phyloP scores from a whole-genome alignment of 257 asterid species.

The Vinca minor region DNA sequence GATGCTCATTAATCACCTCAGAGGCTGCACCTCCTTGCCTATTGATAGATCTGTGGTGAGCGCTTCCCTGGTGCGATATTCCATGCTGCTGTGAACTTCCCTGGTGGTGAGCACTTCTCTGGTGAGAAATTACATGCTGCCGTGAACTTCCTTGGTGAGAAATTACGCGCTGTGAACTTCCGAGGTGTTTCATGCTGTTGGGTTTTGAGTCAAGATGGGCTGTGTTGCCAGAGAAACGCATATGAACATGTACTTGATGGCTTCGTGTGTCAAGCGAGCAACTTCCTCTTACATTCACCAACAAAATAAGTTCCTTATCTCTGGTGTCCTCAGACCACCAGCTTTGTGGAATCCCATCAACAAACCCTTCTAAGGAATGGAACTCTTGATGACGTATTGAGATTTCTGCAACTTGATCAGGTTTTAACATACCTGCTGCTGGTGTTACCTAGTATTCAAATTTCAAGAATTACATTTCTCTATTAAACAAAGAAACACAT shows the following conservation, averaged over 20 bases:
- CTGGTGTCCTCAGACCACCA: slow-evolving; percentile 80
- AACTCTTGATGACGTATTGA: slow-evolving; percentile 55
- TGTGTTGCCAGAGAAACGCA: slow-evolving; percentile 27
- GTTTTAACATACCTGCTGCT: slow-evolving; percentile 53
- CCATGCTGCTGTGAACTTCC: neutral
- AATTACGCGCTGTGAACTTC: neutral
- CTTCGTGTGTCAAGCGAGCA: slow-evolving; percentile 38
- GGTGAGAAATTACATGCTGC: too few relatives aligned
- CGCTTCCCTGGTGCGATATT: too few relatives aligned
- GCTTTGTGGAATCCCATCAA: slow-evolving; percentile 59
- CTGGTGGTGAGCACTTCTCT: neutral
- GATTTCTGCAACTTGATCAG: slow-evolving; percentile 50
- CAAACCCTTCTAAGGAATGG: slow-evolving; percentile 47
- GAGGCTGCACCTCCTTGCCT: slow-evolving; percentile 15
- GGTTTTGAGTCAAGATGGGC: slow-evolving; percentile 27
- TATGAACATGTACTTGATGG: slow-evolving; percentile 42
- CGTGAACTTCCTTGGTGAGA: neutral
- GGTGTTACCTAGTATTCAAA: slow-evolving; percentile 77
- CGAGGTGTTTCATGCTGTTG: slow-evolving; percentile 29
- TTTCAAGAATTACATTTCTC: too few relatives aligned
- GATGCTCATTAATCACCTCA: slow-evolving; percentile 18
- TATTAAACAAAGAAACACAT: too few relatives aligned
- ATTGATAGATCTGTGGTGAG: slow-evolving; percentile 11
- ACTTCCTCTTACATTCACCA: slow-evolving; percentile 47
- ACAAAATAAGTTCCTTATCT: slow-evolving; percentile 56